phyloP scores from a whole-genome alignment of 495 filamentous ascomycete genomes.

The Xylaria palmicola region DNA sequence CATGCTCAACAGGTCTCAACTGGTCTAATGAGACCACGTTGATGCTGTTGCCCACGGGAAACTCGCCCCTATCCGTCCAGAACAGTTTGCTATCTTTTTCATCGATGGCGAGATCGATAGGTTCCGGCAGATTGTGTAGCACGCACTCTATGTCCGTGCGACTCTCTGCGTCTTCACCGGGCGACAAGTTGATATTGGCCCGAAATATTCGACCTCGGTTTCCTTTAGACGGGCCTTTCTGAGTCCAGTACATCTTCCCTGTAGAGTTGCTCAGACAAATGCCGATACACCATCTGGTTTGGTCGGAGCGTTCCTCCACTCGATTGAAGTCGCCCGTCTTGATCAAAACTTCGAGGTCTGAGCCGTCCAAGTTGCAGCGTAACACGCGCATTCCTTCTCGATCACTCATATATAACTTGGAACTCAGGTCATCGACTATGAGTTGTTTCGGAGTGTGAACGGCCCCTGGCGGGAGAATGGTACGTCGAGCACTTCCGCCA shows the following conservation, averaged over 20 bases:
- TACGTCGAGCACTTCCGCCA: conserved; percentile 40
- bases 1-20: neutral
- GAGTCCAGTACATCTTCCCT: conserved; percentile 56
- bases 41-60: conserved; percentile 48
- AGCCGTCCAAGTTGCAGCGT: conserved; percentile 48
- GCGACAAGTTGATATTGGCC: conserved; percentile 36
- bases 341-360: conserved; percentile 41
- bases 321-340: conserved; percentile 30
- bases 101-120: conserved; percentile 56
- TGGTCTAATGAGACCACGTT: conserved; percentile 29
- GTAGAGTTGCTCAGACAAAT: conserved; percentile 40
- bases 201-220: conserved; percentile 48
- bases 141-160: conserved; percentile 44
- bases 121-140: conserved; percentile 48
- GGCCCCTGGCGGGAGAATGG: conserved; percentile 33
- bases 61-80: conserved; percentile 58
- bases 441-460: conserved; percentile 59
- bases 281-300: conserved; percentile 52
- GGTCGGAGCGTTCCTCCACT: conserved; percentile 11
- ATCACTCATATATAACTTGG: conserved; percentile 52
- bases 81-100: conserved; percentile 39
- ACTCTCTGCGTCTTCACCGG: conserved; percentile 12
- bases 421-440: conserved; percentile 27
- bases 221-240: conserved; percentile 53
- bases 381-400: conserved; percentile 53